Evolutionary conservation across 129 eudicot genomes (phyloP), one percentile per base, ranked within the genome.

Genomic region (Saposhnikovia divaricata): DNA sequence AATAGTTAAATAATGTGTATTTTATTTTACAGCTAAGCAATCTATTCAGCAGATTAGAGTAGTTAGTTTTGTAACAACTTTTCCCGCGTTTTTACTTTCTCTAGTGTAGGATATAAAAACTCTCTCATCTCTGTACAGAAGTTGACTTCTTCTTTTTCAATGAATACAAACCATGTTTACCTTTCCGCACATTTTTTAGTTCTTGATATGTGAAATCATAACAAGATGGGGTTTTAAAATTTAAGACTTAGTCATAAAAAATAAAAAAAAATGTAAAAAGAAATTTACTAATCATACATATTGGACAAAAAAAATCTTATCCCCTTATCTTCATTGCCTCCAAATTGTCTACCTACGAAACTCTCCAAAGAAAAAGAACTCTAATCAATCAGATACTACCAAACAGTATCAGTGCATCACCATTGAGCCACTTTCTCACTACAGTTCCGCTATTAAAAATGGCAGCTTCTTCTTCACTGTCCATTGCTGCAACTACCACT

Each of bases 381-480:
- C 34, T 61, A 14, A 68, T 31, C 23, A 68, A 68, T 31, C 73
- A 31, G 73, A 66, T 3, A 66, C 38, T 63, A 9, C 14, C 18
- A 28, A 66, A 13, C 72, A 66, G 21, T 63, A 63, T 55, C 63
- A 55, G 27, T 9, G 72, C 27, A 25, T 55, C 63, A 55, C 63
- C 63, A 21, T 2, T 6, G 39, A 28, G 39, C 16, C 72, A 65
- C 3, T 61, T 31, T 57, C 21, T 1, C 42, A 27, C 72, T 31
- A 28, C 8, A 28, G 27, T 61, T 59, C 31, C 6, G 72, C 73
- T 39, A 18, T 7, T 71, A 37, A 77, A 81, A 80, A 85, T 86
- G 89, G 74, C 84, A 79, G 85, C 85, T n/a, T 72, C 82, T n/a
- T 72, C 82, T 44, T 84, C 90, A 44, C 78, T 84, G 80, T 80